Evolutionary conservation across 2,329 filamentous ascomycete species (phyloP).

Genomic region (Penicillium polonicum): DNA sequence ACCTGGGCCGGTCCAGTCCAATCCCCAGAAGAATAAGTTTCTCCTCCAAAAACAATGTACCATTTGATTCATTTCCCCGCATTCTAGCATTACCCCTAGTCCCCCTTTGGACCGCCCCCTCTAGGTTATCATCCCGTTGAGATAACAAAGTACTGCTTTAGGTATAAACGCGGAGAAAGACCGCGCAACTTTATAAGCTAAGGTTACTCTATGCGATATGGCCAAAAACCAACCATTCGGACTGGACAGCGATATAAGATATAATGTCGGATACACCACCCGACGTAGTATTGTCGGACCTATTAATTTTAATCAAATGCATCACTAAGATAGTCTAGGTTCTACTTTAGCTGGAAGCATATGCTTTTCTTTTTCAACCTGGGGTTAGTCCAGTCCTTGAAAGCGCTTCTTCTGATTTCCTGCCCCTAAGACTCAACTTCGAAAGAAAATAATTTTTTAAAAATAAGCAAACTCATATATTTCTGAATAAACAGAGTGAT

Average conservation of each 20-base stretch:
- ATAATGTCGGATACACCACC: neutral
- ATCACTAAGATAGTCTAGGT: neutral
- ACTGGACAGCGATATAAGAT: slow-evolving; percentile 4
- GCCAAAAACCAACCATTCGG: slow-evolving; percentile 5
- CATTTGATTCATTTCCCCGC: neutral
- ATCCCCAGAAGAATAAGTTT: neutral
- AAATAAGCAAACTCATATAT: too few relatives aligned
- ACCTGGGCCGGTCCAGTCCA: neutral
- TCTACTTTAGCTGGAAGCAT: neutral
- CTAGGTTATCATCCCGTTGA: neutral
- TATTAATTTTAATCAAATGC: neutral
- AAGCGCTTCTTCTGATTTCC: neutral
- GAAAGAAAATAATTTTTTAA: too few relatives aligned
- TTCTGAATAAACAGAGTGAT: too few relatives aligned
- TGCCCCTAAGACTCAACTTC: too few relatives aligned
- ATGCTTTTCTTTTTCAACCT: neutral
- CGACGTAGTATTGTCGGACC: neutral
- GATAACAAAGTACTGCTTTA: slow-evolving; percentile 14
- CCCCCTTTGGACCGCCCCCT: neutral
- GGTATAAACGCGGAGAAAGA: slow-evolving; percentile 21
- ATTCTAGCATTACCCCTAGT: neutral
- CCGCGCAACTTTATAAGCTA: neutral
- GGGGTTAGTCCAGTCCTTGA: neutral
- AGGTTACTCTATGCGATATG: neutral
- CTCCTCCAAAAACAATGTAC: neutral